These are phyloP conservation scores for Leptographium galeiforme DNA, from an alignment of 2,329 filamentous ascomycete species.

Conservation along the genomic window DNA sequence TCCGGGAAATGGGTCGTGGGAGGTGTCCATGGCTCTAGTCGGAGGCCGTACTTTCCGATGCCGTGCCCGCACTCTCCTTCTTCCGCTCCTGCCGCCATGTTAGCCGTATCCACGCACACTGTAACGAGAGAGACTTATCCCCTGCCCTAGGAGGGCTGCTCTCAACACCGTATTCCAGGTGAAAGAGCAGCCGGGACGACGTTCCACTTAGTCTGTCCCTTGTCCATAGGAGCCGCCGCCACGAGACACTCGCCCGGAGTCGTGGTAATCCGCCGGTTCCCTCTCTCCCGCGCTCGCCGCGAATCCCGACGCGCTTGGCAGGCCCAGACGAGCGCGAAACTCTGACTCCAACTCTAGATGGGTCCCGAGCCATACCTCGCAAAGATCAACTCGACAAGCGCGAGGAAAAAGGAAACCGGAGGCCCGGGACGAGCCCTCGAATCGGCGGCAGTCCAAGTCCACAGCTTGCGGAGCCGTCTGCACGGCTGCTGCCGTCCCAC, in stretches of 20 bases:
- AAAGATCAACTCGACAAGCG: slow-evolving; percentile 7
- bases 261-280: slow-evolving; percentile 8
- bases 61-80: too few species aligned
- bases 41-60: not conserved
- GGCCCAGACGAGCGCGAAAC: slow-evolving; percentile 71
- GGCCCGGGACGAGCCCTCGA: slow-evolving; percentile 3
- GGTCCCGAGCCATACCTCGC: slow-evolving; percentile 45
- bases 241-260: not conserved
- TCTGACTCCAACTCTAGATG: slow-evolving; percentile 91
- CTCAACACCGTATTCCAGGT: slow-evolving; percentile 34
- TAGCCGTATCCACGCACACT: not conserved
- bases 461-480: not conserved
- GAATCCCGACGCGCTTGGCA: slow-evolving; percentile 2
- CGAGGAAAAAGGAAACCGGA: not conserved
- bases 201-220: slow-evolving; percentile 23
- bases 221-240: slow-evolving; percentile 11
- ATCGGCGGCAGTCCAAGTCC: not conserved
- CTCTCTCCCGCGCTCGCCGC: not conserved
- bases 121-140: slow-evolving; percentile 31
- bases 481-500: not conserved
- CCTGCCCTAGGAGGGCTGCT: slow-evolving; percentile 30
- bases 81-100: not conserved
- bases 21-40: too few species aligned
- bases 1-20: too few species aligned
- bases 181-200: slow-evolving; percentile 35